Conservation (phyloP, 345 rosid genomes). For the Corchorus olitorius region DNA sequence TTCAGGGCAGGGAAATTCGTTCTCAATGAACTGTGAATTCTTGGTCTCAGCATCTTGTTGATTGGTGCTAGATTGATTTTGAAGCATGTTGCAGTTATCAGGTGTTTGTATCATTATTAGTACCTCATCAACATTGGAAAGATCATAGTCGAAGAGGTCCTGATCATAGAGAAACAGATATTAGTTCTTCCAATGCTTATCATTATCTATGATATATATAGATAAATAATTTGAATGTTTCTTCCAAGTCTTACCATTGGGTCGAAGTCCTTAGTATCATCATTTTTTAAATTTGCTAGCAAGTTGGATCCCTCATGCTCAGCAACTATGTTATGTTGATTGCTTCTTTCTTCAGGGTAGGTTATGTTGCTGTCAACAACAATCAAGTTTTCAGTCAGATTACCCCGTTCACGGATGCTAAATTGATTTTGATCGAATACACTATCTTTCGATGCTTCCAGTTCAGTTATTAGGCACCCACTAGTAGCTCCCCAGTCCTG, state of each 20-base stretch:
- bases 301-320: not conserved
- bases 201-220: not conserved
- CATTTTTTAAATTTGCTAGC: not conserved
- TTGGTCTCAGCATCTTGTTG: not conserved
- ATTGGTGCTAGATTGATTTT: constrained; percentile 3
- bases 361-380: not conserved
- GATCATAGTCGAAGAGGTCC: not conserved
- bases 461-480: not conserved
- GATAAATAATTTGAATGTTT: not conserved
- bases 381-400: not conserved
- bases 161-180: not conserved
- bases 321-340: not conserved
- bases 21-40: not conserved
- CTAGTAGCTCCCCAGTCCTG: not conserved
- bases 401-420: not conserved
- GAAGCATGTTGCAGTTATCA: not conserved
- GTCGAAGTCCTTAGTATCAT: not conserved
- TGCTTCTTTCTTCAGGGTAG: not conserved
- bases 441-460: not conserved
- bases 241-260: not conserved
- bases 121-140: not conserved
- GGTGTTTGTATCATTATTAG: not conserved
- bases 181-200: not conserved
- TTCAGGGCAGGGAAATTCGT: not conserved
- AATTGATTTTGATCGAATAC: not conserved